A percentile compares a stretch with the other conserved stretches of the same genome.
phyloP scores from a whole-genome alignment of 768 basidiomycete genomes.

The Termitomyces sp. region DNA sequence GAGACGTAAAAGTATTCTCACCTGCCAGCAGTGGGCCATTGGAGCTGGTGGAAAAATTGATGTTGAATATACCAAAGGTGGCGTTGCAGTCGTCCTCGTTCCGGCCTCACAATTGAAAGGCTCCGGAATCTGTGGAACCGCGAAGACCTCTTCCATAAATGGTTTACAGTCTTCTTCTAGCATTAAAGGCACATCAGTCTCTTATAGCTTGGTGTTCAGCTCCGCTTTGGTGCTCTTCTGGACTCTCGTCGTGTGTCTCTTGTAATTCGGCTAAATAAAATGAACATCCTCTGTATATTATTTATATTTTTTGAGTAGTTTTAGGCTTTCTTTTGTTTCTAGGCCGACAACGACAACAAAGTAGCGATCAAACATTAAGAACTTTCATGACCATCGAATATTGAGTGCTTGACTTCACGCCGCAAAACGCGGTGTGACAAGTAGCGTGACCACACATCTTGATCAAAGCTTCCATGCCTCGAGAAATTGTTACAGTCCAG shows the following conservation, averaged over 20 bases:
- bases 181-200: neutral
- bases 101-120: slow-evolving; percentile 30
- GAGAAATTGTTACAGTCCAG: slow-evolving; percentile 79
- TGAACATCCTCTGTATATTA: neutral
- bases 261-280: neutral
- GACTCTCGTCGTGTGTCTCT: neutral
- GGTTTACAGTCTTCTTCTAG: neutral
- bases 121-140: slow-evolving; percentile 32
- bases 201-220: neutral
- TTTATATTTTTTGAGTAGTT: no score
- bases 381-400: no score
- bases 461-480: slow-evolving; percentile 48
- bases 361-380: no score
- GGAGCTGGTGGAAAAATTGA: slow-evolving; percentile 60
- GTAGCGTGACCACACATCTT: slow-evolving; percentile 5
- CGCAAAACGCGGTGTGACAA: slow-evolving; percentile 11
- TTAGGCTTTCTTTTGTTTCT: neutral
- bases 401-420: no score
- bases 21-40: slow-evolving; percentile 62
- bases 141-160: neutral
- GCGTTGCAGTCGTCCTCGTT: slow-evolving; percentile 51
- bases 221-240: neutral
- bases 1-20: slow-evolving; percentile 40
- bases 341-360: neutral
- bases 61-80: slow-evolving; percentile 60